A percentile compares a stretch with the other conserved stretches of the same genome.
Conservation (phyloP, 164 flowering plant genomes). For the Warburgia ugandensis region DNA sequence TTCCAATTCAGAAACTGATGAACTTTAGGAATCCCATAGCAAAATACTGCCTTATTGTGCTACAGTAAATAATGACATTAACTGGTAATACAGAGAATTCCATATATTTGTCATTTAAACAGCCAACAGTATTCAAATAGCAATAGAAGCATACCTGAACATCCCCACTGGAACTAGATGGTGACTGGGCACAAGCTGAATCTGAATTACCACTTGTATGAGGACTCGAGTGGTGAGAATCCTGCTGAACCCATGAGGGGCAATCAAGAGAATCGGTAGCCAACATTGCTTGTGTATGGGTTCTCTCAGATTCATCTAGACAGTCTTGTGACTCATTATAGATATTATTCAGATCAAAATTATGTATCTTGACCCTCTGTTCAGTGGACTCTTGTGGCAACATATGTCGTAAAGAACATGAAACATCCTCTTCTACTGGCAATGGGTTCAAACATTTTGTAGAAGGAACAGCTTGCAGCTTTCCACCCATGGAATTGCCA, state of each 20-base stretch:
- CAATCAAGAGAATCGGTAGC: conserved; percentile 25
- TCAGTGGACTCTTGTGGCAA: too few relatives aligned
- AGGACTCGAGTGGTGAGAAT: conserved; percentile 54
- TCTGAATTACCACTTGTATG: conserved; percentile 83
- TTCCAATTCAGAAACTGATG: too few relatives aligned
- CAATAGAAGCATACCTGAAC: conserved; percentile 54
- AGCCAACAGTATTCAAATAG: too few relatives aligned
- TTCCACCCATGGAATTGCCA: conserved; percentile 15
- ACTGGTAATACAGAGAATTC: too few relatives aligned
- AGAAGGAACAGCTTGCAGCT: conserved; percentile 15
- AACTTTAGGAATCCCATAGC: too few relatives aligned
- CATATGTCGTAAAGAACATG: too few relatives aligned
- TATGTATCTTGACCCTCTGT: conserved; percentile 31
- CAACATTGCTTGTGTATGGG: conserved; percentile 20
- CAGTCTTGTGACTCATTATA: conserved; percentile 61
- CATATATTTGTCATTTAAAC: too few relatives aligned
- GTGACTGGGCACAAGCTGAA: conserved; percentile 72
- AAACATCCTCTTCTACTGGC: conserved; percentile 16
- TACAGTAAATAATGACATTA: too few relatives aligned
- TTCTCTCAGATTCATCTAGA: conserved; percentile 35
- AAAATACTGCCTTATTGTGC: too few relatives aligned
- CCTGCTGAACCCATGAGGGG: conserved; percentile 43
- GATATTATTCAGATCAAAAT: conserved; percentile 67
- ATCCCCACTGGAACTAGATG: conserved; percentile 86
- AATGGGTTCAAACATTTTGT: conserved; percentile 11